Conservation (phyloP, 257 asterid genomes). For the Nicotiana noctiflora region DNA sequence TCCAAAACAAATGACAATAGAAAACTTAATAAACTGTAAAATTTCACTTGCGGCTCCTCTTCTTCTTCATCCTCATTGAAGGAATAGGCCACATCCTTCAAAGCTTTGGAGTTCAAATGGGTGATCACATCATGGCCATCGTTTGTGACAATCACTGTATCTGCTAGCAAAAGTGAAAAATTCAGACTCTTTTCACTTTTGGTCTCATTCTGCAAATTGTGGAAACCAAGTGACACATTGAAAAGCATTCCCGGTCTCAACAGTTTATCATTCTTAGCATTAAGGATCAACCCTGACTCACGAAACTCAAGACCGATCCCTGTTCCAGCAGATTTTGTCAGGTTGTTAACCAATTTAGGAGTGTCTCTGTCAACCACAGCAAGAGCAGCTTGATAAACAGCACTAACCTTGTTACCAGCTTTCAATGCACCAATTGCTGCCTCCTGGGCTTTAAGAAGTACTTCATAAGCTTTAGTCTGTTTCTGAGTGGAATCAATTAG, state of each 20-base stretch:
- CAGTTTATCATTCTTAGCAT: constrained; percentile 18
- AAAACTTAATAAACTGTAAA: too few relatives aligned
- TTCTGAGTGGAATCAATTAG: too few relatives aligned
- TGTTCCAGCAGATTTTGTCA: constrained; percentile 26
- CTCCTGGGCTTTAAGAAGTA: too few relatives aligned
- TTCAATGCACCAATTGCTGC: too few relatives aligned
- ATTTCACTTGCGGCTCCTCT: constrained; percentile 6
- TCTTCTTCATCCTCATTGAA: constrained; percentile 27
- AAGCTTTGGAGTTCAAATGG: constrained; percentile 20
- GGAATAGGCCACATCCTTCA: constrained; percentile 25
- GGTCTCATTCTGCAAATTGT: constrained; percentile 23
- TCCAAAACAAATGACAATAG: too few relatives aligned
- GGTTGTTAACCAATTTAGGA: constrained; percentile 13
- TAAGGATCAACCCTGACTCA: constrained; percentile 24
- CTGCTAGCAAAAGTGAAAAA: constrained; percentile 21
- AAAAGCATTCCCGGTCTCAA: constrained; percentile 27
- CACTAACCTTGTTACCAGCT: constrained; percentile 19
- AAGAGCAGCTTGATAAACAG: constrained; percentile 18
- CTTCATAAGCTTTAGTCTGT: too few relatives aligned
- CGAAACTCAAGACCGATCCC: constrained; percentile 31
- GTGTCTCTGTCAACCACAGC: constrained; percentile 22
- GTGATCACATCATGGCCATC: constrained; percentile 15
- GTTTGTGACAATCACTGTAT: constrained; percentile 21
- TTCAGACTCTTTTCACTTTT: constrained; percentile 19
- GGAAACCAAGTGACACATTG: constrained; percentile 23